A percentile compares a stretch with the other conserved stretches of the same genome.
Conservation (phyloP, 495 filamentous ascomycete species). For the Usnea hakonensis region DNA sequence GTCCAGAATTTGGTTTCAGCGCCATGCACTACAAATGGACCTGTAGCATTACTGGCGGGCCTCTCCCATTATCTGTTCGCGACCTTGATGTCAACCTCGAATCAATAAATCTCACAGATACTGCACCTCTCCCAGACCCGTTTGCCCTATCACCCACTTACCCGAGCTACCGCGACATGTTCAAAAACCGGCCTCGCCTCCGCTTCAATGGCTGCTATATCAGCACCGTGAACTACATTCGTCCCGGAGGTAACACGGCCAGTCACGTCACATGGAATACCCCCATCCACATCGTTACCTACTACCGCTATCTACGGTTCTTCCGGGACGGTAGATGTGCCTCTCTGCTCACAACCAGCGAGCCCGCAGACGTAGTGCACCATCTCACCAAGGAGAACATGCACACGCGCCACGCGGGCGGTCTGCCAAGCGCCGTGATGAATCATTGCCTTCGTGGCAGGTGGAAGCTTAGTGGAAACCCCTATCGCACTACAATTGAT, state of each 20-base stretch:
- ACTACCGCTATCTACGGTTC: conserved; percentile 93
- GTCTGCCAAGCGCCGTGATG: conserved; percentile 40
- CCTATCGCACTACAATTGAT: conserved; percentile 24
- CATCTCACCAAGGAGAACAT: conserved; percentile 52
- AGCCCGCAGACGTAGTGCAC: conserved; percentile 79
- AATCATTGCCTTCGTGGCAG: conserved; percentile 54
- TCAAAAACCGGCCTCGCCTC: conserved; percentile 72
- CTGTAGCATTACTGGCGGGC: conserved; percentile 53
- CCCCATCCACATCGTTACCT: conserved; percentile 93
- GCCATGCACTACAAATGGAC: conserved; percentile 79
- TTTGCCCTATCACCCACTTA: conserved; percentile 17
- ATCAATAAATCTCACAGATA: conserved; percentile 1
- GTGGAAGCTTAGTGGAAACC: conserved; percentile 47
- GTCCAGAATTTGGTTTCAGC: conserved; percentile 64
- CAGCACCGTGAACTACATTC: conserved; percentile 88
- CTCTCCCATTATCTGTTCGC: conserved; percentile 39
- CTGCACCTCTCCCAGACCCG: background rate
- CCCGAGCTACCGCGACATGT: conserved; percentile 53
- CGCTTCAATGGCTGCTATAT: conserved; percentile 96
- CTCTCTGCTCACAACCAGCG: conserved; percentile 65
- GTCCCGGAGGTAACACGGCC: conserved; percentile 59
- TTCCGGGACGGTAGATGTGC: conserved; percentile 83
- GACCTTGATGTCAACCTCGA: conserved; percentile 21
- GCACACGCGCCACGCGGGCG: conserved; percentile 27
- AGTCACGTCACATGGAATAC: conserved; percentile 61